phyloP scores from a whole-genome alignment of 106 monocot species.

The Iris macrosiphon region DNA sequence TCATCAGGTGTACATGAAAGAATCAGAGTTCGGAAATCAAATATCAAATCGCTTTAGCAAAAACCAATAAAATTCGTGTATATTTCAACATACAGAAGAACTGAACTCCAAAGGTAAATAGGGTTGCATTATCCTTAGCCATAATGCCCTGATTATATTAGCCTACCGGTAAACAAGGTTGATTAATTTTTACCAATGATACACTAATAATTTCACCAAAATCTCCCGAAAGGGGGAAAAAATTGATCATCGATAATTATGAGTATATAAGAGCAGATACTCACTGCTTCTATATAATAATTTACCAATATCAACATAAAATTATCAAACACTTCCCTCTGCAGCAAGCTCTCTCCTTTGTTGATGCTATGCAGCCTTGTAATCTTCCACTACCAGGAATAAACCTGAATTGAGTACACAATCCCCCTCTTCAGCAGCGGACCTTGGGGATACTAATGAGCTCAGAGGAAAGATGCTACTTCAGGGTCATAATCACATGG shows the following conservation, averaged over 20 bases:
- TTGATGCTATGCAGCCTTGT: slow-evolving; percentile 91
- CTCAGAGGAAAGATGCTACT: slow-evolving; percentile 39
- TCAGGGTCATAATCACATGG: slow-evolving; percentile 95
- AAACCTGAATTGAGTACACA: slow-evolving; percentile 58
- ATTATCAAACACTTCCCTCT: slow-evolving; percentile 20
- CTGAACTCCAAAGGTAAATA: no score
- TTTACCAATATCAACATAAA: background rate
- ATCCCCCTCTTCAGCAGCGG: slow-evolving; percentile 97
- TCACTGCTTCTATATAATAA: slow-evolving; percentile 6
- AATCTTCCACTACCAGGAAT: slow-evolving; percentile 82
- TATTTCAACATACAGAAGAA: background rate
- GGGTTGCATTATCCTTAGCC: no score
- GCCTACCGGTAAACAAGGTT: background rate
- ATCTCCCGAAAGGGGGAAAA: background rate
- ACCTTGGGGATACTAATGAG: slow-evolving; percentile 51
- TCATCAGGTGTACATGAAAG: no score
- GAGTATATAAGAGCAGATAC: background rate
- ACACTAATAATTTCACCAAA: slow-evolving; percentile 1
- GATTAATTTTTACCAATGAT: background rate
- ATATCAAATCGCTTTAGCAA: background rate
- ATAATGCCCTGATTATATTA: background rate
- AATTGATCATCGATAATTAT: background rate
- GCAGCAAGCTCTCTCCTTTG: slow-evolving; percentile 71
- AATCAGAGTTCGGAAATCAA: background rate
- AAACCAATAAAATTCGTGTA: background rate